These are phyloP conservation scores for Naganishia sp. DNA, from an alignment of 1,284 basidiomycete species.

Conservation along the genomic window DNA sequence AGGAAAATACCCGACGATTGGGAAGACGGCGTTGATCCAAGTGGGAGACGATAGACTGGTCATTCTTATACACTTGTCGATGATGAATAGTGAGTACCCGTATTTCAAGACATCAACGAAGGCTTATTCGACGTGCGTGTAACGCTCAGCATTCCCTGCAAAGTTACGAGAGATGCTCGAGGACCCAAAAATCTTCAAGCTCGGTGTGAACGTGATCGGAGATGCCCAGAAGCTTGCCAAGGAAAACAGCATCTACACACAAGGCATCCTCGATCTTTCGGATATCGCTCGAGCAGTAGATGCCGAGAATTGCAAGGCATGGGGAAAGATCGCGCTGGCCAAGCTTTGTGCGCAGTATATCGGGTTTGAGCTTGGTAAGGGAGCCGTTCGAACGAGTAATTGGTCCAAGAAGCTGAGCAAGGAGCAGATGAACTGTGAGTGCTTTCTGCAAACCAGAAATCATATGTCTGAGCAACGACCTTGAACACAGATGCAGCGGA, in stretches of 20 bases:
- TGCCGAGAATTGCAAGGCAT: conserved; percentile 39
- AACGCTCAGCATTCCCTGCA: conserved; percentile 38
- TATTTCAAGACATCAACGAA: not conserved
- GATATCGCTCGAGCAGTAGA: conserved; percentile 47
- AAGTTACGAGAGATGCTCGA: conserved; percentile 44
- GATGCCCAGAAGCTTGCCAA: conserved; percentile 51
- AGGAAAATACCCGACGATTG: conserved; percentile 38
- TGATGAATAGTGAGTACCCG: conserved; percentile 41
- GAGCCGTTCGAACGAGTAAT: conserved; percentile 43
- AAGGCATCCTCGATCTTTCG: conserved; percentile 49
- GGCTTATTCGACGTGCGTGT: conserved; percentile 4
- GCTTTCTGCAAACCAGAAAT: not conserved
- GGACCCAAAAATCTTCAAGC: conserved; percentile 45
- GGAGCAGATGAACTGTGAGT: conserved; percentile 51
- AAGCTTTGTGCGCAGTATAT: conserved; percentile 46
- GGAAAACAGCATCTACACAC: conserved; percentile 41
- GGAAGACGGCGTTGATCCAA: conserved; percentile 51
- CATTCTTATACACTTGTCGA: conserved; percentile 49
- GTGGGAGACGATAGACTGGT: conserved; percentile 49
- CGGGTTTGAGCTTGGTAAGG: conserved; percentile 46
- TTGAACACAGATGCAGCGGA: conserved; percentile 50
- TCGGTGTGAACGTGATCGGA: conserved; percentile 50
- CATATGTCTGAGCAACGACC: not conserved
- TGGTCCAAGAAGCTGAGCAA: conserved; percentile 44
- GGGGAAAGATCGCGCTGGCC: conserved; percentile 47